Base-by-base conservation (phyloP, 805 yeast genomes). In the Monosporozyma servazzii region DNA sequence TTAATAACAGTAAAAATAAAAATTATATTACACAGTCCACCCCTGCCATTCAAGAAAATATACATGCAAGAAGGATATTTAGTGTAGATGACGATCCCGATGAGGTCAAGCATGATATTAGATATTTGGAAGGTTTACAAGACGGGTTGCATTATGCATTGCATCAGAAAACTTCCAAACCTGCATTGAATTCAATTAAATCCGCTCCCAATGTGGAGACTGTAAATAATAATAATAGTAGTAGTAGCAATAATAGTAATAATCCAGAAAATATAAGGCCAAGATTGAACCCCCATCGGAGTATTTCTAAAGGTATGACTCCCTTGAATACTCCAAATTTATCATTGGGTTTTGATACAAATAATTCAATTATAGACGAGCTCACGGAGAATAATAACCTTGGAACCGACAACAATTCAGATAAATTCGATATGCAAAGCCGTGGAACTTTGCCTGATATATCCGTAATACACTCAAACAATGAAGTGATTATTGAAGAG, bases 31-130 rank as follows among this genome's bases (percentile, higher is more conserved):
- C 29, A 11, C 44, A 40, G 21, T 40, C 44, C 3, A 40, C 44
- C 23, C 44, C 44, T 11, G 23, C 23, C 11, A 40, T 21, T 15
- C 39, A 33, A 17, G 49, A 47, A 15, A 21, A 20, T 21, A 7
- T 13, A 20, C 47, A 43, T 43, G 31, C 15, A 11, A 43, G 31
- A 48, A 64, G 72, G 43, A 65, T 85, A 0, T 88, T 82, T 63
- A 81, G 89, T 36, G 95, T 87, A 0, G 96, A 88, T 63, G 96
- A 88, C 65, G 88, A 84, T 59, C 79, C 85, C 43, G 78, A 79
- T 55, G 96, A 87, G 55, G 75, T 82, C 17, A 84, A 80, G 53
- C 79, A 77, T 17, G 86, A 79, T 56, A 66, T 76, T 49, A 78
- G 79, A 55, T 86, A 85, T 60, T 58, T 81, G 31, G 95, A 85